Base-by-base conservation (phyloP, 2,329 filamentous ascomycete genomes). In the Aspergillus sojae region DNA sequence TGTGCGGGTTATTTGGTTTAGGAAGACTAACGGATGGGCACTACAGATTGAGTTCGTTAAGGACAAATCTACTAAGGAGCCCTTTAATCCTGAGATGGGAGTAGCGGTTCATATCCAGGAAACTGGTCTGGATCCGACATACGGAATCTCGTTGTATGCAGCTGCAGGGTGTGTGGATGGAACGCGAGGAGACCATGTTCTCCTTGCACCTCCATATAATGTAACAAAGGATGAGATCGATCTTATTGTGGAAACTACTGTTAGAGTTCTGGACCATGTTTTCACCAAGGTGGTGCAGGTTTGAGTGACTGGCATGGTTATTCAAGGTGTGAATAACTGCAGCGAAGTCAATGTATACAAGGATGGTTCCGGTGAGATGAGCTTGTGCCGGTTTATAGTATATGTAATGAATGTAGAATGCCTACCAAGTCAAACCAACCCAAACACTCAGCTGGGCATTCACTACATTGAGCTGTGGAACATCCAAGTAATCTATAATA, bases 121-220 rank as follows among this genome's bases (percentile, higher is more conserved):
- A 55, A 80, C 80, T 67, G 86, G 84, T 2, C 63, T 79, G 59
- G 71, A 77, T 10, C 70, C 77, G 5, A 72, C 71, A 21, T 71
- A 84, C 69, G 81, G 80, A 60, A 85, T 91, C 65, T 83, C 83
- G 4, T 71, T 92, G 3, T 92, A 92, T 71, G 87, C 87, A 1
- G 89, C 88, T 0, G 78, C 79, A 0, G 89, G 89, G 1, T 87
- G 87, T 0, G 85, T 81, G 0, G 88, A 91, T 52, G 81, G 84
- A 1, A 71, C 74, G n/a, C 72, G 73, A 1, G 90, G 91, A 11
- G 91, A 94, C 70, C 89, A 92, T 74, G 79, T 92, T 41, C 81
- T 93, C 30, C 70, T 94, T 12, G 85, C 89, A 1, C 91, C 91
- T 5, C 84, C 91, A 0, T 92, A 88, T 76, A 92, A 86, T 52